A percentile compares a stretch with the other conserved stretches of the same genome.
Conservation (phyloP, 345 rosid species). For the Murraya koenigii region DNA sequence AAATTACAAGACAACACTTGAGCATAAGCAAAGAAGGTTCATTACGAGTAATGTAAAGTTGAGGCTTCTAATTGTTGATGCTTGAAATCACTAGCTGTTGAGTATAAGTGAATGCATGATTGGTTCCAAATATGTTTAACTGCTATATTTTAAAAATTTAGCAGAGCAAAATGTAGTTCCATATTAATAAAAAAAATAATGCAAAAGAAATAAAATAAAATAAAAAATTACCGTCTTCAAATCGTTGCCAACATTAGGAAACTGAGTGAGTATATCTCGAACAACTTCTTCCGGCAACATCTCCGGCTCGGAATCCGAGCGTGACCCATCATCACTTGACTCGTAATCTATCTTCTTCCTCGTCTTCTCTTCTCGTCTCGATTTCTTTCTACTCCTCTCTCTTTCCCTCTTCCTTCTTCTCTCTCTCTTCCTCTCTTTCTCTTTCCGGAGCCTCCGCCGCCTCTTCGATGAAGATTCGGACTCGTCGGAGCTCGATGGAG, state of each 20-base stretch:
- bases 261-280: constrained; percentile 48
- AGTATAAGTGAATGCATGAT: too few relatives aligned
- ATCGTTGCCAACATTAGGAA: constrained; percentile 64
- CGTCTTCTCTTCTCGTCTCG: constrained; percentile 31
- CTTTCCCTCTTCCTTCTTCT: constrained; percentile 34
- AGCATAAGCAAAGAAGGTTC: background rate
- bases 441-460: constrained; percentile 34
- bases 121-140: too few relatives aligned
- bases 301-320: constrained; percentile 35
- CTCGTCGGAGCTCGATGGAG: constrained; percentile 39
- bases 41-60: too few relatives aligned
- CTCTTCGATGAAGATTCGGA: constrained; percentile 44
- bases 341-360: constrained; percentile 32
- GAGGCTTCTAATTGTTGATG: too few relatives aligned
- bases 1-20: background rate
- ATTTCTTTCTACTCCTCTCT: constrained; percentile 45
- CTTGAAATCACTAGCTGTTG: too few relatives aligned
- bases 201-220: background rate
- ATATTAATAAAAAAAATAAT: background rate
- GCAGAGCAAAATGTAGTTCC: background rate
- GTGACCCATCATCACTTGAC: constrained; percentile 22
- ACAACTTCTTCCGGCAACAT: constrained; percentile 48
- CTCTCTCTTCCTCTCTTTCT: constrained; percentile 46
- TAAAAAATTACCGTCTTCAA: constrained; percentile 51
- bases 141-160: too few relatives aligned